Base-by-base conservation (phyloP, 2,329 filamentous ascomycete genomes). In the Monosporascus sp. region DNA sequence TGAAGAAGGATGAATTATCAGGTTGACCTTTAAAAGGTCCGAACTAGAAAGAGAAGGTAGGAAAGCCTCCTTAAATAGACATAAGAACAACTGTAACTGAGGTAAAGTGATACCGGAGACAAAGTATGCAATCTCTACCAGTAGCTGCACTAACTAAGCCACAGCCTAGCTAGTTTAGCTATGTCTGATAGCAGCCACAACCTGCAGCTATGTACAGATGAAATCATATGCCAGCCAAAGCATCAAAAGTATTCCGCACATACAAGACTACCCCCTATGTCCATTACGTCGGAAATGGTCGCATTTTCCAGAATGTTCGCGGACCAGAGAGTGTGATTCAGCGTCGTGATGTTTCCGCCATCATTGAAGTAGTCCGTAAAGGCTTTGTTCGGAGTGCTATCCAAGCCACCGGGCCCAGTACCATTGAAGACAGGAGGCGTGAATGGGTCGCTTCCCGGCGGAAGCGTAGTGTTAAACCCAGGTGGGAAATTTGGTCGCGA, bases 281-380 rank as follows among this genome's bases (percentile, higher is more conserved):
- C 57, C 61, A 66, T 64, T 2, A 66, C 62, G 45, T 64, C 64
- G 3, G 51, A 58, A 39, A 65, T 65, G 0, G 62, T 66, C n/a
- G 55, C 45, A 43, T 66, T 66, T n/a, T 55, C 54, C 56, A 65
- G 27, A 5, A 64, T 59, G 5, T 51, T 53, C 0, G 52, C 62
- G 8, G 59, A 60, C 62, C 62, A 65, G 9, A 66, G 59, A 3
- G 55, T 65, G 52, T 66, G 64, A 45, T 63, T 65, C 43, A 66
- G 45, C 27, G 64, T 66, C 1, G 62, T 64, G 0, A 51, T 38
- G 31, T 60, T 60, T 9, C 60, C 62, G n/a, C 56, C 61, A 18
- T 65, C 63, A 48, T 60, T 60, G 54, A 64, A 64, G 54, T 64
- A 60, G 38, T 62, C 54, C 7, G 54, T 57, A 7, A 62, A 54